These are phyloP conservation scores for Saururus chinensis DNA, from an alignment of 164 flowering plant genomes.

Conservation along the genomic window DNA sequence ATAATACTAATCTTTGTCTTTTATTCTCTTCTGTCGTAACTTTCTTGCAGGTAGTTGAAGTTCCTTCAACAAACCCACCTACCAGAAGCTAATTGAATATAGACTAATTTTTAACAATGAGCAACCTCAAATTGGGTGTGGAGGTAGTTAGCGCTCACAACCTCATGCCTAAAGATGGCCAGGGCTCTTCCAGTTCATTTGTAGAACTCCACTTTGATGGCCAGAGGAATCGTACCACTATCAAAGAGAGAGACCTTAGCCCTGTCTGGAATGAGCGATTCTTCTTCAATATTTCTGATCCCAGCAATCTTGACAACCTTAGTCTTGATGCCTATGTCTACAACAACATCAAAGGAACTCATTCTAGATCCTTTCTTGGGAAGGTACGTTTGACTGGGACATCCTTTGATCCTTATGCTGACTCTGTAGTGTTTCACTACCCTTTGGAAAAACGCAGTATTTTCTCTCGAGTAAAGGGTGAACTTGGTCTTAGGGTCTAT, in stretches of 20 bases:
- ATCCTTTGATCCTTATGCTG: constrained; percentile 73
- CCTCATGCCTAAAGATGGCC: constrained; percentile 81
- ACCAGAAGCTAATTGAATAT: background rate
- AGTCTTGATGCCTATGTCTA: constrained; percentile 57
- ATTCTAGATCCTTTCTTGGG: constrained; percentile 63
- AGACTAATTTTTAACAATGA: constrained; percentile 20
- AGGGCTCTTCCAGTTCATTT: constrained; percentile 60
- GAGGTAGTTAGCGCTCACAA: constrained; percentile 72
- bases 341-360: constrained; percentile 27
- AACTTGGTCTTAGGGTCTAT: constrained; percentile 69
- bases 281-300: constrained; percentile 73
- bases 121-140: constrained; percentile 70
- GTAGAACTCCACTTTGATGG: constrained; percentile 78
- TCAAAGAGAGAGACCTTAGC: constrained; percentile 73
- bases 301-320: constrained; percentile 44
- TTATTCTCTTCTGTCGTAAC: background rate
- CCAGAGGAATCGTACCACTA: constrained; percentile 59
- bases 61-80: background rate
- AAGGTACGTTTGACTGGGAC: constrained; percentile 55
- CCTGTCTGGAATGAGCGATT: constrained; percentile 93
- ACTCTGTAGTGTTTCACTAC: constrained; percentile 68
- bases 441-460: constrained; percentile 68
- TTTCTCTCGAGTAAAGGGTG: constrained; percentile 66
- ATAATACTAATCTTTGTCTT: no score
- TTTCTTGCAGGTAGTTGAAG: background rate